Evolutionary conservation across 1,284 basidiomycete genomes (phyloP), one percentile per base, ranked within the genome.

Genomic region (Cryptococcus wingfieldii): DNA sequence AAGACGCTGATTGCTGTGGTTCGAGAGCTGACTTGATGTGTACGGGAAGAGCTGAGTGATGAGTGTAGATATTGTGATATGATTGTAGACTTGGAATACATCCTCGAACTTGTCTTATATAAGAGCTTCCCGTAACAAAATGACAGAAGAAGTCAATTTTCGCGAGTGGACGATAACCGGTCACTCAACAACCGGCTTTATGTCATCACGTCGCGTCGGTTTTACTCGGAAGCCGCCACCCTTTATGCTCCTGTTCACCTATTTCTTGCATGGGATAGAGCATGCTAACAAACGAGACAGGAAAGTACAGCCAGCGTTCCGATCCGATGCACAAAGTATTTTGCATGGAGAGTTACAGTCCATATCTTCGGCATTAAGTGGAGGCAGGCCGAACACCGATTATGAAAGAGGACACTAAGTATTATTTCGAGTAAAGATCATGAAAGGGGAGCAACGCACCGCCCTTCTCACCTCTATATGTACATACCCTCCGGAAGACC

Each of bases 141-240:
- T 34, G 31, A 34, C 31, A 34, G 31, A 34, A 34, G 31, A 34
- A 34, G 31, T 10, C 31, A 34, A 34, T 34, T 34, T 34, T 34
- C 7, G 31, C 31, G 18, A 19, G 37, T 18, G 23, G 50, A 44
- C 43, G 23, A n/a, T 27, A 38, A 31, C 42, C 51, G 51, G 44
- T 53, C 25, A 28, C 23, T 23, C 7, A 18, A 6, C 44, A 50
- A 46, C 56, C 52, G 52, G 43, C 25, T 41, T 55, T 45, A 50
- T 52, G 23, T 45, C 37, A 50, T 50, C 18, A n/a, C 19, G 14
- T 23, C 27, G 19, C 19, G 38, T 51, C 58, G 54, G 57, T 53
- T 53, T 59, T 56, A 59, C 54, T 59, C 58, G 58, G 58, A 39
- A 23, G 23, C 39, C 34, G 19, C 18, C 16, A 42, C 8, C 19